Evolutionary conservation across 108 stramenopile species (phyloP).

Genomic region (Aurantiochytrium sp.): DNA sequence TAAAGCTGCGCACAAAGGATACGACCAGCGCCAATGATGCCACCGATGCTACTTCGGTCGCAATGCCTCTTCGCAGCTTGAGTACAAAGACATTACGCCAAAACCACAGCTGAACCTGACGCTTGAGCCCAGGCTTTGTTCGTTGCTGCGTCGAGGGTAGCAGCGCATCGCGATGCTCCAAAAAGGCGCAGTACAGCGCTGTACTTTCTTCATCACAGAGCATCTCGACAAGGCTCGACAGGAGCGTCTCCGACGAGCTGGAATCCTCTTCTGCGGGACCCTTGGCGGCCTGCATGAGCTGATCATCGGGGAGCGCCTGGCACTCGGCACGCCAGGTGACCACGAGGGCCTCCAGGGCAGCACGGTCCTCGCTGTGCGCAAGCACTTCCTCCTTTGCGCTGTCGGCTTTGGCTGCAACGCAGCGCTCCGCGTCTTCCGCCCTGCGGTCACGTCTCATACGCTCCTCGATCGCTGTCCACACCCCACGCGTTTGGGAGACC

Average conservation of each 20-base stretch:
- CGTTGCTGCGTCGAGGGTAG: not conserved
- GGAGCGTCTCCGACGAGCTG: not conserved
- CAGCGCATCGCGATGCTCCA: not conserved
- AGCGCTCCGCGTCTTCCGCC: not conserved
- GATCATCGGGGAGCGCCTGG: not conserved
- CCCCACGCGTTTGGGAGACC: not conserved
- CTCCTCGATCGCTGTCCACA: not conserved
- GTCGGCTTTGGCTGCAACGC: not conserved
- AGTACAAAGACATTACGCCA: not conserved
- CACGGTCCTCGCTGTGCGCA: not conserved
- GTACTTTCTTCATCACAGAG: not conserved
- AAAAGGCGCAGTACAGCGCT: not conserved
- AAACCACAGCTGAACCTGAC: conserved; percentile 9
- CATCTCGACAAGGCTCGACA: not conserved
- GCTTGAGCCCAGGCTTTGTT: conserved; percentile 1
- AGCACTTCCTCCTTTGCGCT: not conserved
- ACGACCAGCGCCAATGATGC: not conserved
- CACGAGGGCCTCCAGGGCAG: not conserved
- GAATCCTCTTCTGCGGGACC: not conserved
- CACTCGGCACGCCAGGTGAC: not conserved
- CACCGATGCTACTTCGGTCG: not conserved
- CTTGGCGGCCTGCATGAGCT: not conserved
- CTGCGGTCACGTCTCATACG: not conserved
- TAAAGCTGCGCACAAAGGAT: conserved; percentile 17
- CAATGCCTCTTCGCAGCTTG: not conserved